These are phyloP conservation scores for Flaveria trinervia DNA, from an alignment of 129 eudicot genomes.

Conservation along the genomic window DNA sequence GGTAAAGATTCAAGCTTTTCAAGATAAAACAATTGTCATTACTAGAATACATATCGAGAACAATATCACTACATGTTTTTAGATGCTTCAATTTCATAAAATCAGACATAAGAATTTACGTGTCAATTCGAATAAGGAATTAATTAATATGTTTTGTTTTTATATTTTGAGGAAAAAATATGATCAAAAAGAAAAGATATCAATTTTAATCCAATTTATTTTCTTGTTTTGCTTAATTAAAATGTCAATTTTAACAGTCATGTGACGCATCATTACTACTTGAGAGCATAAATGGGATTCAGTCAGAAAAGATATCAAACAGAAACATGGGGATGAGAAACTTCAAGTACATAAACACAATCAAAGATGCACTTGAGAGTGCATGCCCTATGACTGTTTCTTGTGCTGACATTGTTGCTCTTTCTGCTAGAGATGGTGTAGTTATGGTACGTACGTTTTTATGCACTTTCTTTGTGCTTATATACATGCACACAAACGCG, in stretches of 20 bases:
- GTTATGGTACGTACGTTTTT: constrained; percentile 45
- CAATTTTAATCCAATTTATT: neutral
- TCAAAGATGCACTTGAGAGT: constrained; percentile 68
- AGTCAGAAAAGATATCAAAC: constrained; percentile 56
- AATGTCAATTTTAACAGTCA: constrained; percentile 38
- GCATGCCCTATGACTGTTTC: constrained; percentile 82
- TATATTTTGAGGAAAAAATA: too few relatives aligned
- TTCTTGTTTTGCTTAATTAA: neutral
- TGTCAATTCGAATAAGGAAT: too few relatives aligned
- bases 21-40: neutral
- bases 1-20: neutral
- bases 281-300: constrained; percentile 51
- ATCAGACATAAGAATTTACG: too few relatives aligned
- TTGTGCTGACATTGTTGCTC: constrained; percentile 87
- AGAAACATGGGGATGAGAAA: constrained; percentile 88
- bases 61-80: too few relatives aligned
- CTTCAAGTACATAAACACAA: constrained; percentile 73
- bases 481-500: neutral
- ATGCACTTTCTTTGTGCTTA: neutral
- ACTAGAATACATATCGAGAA: too few relatives aligned
- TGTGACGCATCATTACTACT: constrained; percentile 85
- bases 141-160: too few relatives aligned
- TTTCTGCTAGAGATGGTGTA: constrained; percentile 80
- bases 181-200: too few relatives aligned
- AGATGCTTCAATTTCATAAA: too few relatives aligned